Base-by-base conservation (phyloP, 2,329 filamentous ascomycete species). In the Didymellaceae sp. region DNA sequence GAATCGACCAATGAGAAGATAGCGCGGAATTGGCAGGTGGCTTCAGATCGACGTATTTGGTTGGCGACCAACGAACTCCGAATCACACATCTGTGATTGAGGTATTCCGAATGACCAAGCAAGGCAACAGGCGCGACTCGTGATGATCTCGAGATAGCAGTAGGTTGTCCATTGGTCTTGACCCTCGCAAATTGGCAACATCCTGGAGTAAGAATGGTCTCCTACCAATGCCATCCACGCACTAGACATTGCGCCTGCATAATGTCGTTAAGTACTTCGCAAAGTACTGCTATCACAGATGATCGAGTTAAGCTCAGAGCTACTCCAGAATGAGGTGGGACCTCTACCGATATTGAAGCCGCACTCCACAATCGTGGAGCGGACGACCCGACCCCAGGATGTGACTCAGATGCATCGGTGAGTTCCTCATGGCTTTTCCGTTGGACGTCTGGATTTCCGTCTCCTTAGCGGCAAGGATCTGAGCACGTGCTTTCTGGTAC, bases 31-130 rank as follows among this genome's bases (percentile, higher is more conserved):
- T 55, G 58, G 48, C 18, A 42, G n/a, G n/a, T 40, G 44, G 41
- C 44, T 38, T 52, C 26, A 32, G 37, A 31, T 49, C 54, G 34
- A 44, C 32, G 31, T 32, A 14, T 51, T 33, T 50, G 34, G 30
- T 45, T 41, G 43, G 47, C 13, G 35, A 10, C 9, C 16, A 20
- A 38, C 13, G 37, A 46, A 63, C 52, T 55, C 58, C 58, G 58
- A 55, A 35, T 13, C 14, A 38, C 21, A 20, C 22, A 22, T 33
- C 25, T 22, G 6, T 40, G 49, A 42, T 47, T 50, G 44, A 46
- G 38, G 17, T 38, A 52, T 55, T 50, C 58, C 52, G 55, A 49
- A 52, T 58, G 45, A 57, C 50, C 47, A 56, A 53, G 42, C 41
- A 51, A 22, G 20, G 4, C 22, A 45, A 18, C 22, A 45, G 10